phyloP scores from a whole-genome alignment of 371 early-diverging fungal genomes.

The Gilbertella persicaria region DNA sequence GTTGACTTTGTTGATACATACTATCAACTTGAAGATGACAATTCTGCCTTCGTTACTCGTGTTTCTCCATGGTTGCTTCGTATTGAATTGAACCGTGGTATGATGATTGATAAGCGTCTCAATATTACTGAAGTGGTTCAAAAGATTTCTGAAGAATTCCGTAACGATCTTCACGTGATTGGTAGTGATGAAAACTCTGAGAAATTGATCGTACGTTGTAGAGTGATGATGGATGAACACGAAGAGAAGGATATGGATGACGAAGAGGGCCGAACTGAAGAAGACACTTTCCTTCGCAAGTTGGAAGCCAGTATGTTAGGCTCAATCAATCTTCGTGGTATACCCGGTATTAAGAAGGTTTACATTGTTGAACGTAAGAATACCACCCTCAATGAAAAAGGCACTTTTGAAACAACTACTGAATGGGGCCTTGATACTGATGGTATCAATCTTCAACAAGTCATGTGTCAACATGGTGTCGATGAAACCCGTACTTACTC shows the following conservation, averaged over 20 bases:
- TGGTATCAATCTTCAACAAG: slow-evolving; percentile 92
- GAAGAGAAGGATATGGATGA: slow-evolving; percentile 64
- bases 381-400: slow-evolving; percentile 51
- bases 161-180: slow-evolving; percentile 76
- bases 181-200: slow-evolving; percentile 94
- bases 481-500: slow-evolving; percentile 84
- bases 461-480: slow-evolving; percentile 86
- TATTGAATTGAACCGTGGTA: slow-evolving; percentile 85
- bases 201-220: slow-evolving; percentile 88
- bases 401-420: slow-evolving; percentile 67
- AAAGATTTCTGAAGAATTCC: slow-evolving; percentile 78
- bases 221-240: slow-evolving; percentile 74
- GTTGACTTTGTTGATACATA: slow-evolving; percentile 91
- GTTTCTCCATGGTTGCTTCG: slow-evolving; percentile 97
- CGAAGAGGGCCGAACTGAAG: slow-evolving; percentile 70
- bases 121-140: slow-evolving; percentile 78
- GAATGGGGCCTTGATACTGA: slow-evolving; percentile 97
- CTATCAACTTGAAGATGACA: slow-evolving; percentile 86
- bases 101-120: slow-evolving; percentile 91
- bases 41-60: slow-evolving; percentile 49
- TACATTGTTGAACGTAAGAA: slow-evolving; percentile 88
- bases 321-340: slow-evolving; percentile 90
- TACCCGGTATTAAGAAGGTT: slow-evolving; percentile 87
- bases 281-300: slow-evolving; percentile 89
- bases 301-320: slow-evolving; percentile 87